Evolutionary conservation across 805 yeast genomes (phyloP).

Genomic region (Pichia cabralensis): DNA sequence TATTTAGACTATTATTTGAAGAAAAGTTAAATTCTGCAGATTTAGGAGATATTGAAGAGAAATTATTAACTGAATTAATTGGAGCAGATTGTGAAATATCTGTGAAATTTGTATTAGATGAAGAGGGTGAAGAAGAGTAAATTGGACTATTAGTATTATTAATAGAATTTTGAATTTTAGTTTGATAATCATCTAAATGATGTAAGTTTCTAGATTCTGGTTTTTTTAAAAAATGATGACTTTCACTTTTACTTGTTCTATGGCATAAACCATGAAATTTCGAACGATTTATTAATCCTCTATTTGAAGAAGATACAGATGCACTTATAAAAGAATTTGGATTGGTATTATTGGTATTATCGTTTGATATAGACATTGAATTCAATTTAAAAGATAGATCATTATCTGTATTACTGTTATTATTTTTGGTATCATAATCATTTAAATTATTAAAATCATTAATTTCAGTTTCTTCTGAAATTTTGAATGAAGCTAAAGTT

Average conservation of each 20-base stretch:
- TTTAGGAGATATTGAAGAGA: conserved; percentile 1
- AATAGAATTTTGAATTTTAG: not conserved
- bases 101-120: not conserved
- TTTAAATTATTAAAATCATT: not conserved
- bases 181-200: conserved; percentile 3
- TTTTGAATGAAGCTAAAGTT: not conserved
- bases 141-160: not conserved
- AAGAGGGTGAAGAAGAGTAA: not conserved
- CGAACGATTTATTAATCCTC: conserved; percentile 2
- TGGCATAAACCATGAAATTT: conserved; percentile 7
- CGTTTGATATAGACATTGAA: not conserved
- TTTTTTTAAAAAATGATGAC: conserved; percentile 4
- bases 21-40: not conserved
- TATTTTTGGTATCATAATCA: not conserved
- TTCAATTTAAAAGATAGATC: too few relatives aligned
- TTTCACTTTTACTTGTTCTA: conserved; percentile 11
- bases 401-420: not conserved
- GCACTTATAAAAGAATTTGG: not conserved
- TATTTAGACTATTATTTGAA: conserved; percentile 1
- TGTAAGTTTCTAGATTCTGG: conserved; percentile 1
- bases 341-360: not conserved
- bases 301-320: conserved; percentile 1
- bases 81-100: conserved; percentile 5
- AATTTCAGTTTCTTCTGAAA: conserved; percentile 3
- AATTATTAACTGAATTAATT: conserved; percentile 4